phyloP scores from a whole-genome alignment of 2,329 filamentous ascomycete genomes.

The Lasiodiplodia sp. region DNA sequence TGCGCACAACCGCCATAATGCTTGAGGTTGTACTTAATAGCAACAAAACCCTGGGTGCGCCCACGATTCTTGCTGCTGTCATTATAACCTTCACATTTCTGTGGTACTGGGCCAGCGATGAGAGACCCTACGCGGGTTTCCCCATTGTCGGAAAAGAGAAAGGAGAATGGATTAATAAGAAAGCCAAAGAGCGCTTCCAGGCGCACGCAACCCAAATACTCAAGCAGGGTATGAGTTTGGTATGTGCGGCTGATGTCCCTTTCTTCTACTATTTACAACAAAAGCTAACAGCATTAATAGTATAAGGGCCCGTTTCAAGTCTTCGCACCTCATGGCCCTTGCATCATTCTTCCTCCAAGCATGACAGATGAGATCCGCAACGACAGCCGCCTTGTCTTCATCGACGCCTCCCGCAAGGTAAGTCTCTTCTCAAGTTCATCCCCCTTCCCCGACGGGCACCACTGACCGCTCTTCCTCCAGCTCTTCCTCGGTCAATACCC shows the following conservation, averaged over 20 bases:
- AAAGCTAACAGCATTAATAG: not conserved
- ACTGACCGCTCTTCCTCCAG: not conserved
- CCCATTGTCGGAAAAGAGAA: conserved; percentile 11
- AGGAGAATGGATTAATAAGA: conserved; percentile 7
- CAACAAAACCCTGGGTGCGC: no score
- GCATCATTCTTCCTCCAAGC: not conserved
- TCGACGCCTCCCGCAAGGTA: no score
- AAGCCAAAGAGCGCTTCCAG: not conserved
- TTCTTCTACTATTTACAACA: no score
- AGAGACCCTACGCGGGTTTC: conserved; percentile 4
- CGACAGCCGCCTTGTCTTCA: not conserved
- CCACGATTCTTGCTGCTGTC: no score
- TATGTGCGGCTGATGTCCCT: no score
- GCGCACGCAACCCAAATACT: not conserved
- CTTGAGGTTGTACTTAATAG: no score
- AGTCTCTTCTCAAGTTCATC: no score
- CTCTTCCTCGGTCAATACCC: conserved; percentile 10
- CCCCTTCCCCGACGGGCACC: no score
- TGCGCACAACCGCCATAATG: no score
- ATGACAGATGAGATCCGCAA: conserved; percentile 9
- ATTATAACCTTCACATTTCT: not conserved
- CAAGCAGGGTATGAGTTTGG: not conserved
- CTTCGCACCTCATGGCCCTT: not conserved
- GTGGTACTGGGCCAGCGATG: not conserved
- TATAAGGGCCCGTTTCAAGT: conserved; percentile 9